Evolutionary conservation across 495 filamentous ascomycete genomes (phyloP).

Genomic region (Aspergillus leporis): DNA sequence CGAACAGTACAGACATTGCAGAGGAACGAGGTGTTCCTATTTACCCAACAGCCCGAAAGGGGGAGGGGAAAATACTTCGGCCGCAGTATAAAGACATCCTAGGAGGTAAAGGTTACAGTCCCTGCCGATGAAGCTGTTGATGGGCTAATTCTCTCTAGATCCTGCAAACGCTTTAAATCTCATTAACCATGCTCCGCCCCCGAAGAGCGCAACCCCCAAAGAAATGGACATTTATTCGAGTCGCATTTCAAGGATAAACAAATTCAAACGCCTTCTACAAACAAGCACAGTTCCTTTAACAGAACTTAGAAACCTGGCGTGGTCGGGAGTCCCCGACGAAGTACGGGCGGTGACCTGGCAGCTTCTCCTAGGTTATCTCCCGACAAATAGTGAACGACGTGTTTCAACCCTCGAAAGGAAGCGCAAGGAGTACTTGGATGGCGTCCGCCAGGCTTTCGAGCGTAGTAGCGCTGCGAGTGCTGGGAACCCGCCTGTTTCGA

Average conservation of each 20-base stretch:
- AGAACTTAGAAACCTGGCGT: slow-evolving; percentile 81
- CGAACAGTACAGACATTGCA: slow-evolving; percentile 87
- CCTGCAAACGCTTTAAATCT: slow-evolving; percentile 94
- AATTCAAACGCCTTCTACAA: slow-evolving; percentile 95
- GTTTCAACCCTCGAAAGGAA: slow-evolving; percentile 91
- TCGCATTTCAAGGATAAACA: slow-evolving; percentile 92
- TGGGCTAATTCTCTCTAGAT: slow-evolving; percentile 50
- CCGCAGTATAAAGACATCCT: slow-evolving; percentile 98
- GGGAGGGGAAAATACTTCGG: slow-evolving; percentile 89
- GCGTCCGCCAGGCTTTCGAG: slow-evolving; percentile 92
- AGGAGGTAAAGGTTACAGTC: slow-evolving; percentile 51
- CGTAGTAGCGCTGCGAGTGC: slow-evolving; percentile 50
- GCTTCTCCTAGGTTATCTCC: slow-evolving; percentile 89
- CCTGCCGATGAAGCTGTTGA: slow-evolving; percentile 8
- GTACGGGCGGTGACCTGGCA: slow-evolving; percentile 99
- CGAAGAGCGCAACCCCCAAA: slow-evolving; percentile 74
- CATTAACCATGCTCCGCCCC: slow-evolving; percentile 79
- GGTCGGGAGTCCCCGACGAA: slow-evolving; percentile 93
- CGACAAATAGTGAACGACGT: slow-evolving; percentile 87
- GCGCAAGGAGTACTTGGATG: slow-evolving; percentile 94
- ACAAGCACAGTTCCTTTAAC: slow-evolving; percentile 81
- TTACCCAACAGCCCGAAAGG: slow-evolving; percentile 85
- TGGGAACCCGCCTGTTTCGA: slow-evolving; percentile 37
- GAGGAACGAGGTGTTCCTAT: slow-evolving; percentile 83
- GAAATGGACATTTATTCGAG: slow-evolving; percentile 85